A percentile compares a stretch with the other conserved stretches of the same genome.
Evolutionary conservation across 768 basidiomycete species (phyloP).

Genomic region (Boletus vinaceobasis): DNA sequence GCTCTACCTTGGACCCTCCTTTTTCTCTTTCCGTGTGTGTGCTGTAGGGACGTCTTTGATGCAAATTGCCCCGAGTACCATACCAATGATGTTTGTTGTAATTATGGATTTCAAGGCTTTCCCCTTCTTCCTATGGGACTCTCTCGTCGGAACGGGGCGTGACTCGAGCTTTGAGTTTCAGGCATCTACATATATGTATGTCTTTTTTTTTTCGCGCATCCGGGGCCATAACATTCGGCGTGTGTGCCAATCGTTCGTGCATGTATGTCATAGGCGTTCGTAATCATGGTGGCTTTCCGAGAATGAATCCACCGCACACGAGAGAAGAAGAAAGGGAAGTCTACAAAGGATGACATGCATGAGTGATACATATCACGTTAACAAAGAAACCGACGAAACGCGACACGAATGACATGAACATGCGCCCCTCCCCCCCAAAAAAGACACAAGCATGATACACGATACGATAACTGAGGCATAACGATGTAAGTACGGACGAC

Average conservation of each 20-base stretch:
- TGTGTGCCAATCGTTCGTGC: too few species aligned
- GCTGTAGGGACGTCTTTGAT: background rate
- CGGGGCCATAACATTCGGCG: too few species aligned
- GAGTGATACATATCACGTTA: background rate
- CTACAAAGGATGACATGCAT: background rate
- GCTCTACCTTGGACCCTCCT: background rate
- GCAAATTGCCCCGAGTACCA: conserved; percentile 5
- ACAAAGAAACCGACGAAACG: background rate
- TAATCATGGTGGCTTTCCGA: background rate
- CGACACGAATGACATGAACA: background rate
- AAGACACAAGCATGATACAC: background rate
- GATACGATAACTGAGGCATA: conserved; percentile 2
- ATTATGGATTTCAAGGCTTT: background rate
- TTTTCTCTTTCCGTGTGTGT: conserved; percentile 4
- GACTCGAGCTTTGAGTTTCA: background rate
- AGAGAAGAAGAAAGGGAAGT: background rate
- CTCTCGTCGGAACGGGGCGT: too few species aligned
- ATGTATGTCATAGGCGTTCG: background rate
- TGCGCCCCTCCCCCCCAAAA: too few species aligned
- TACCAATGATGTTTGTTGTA: conserved; percentile 24
- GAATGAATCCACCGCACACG: background rate
- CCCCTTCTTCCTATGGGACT: background rate
- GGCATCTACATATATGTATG: background rate
- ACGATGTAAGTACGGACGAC: background rate
- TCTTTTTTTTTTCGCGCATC: background rate